Evolutionary conservation across 495 filamentous ascomycete genomes (phyloP).

Genomic region (Penicillium cinerascens): DNA sequence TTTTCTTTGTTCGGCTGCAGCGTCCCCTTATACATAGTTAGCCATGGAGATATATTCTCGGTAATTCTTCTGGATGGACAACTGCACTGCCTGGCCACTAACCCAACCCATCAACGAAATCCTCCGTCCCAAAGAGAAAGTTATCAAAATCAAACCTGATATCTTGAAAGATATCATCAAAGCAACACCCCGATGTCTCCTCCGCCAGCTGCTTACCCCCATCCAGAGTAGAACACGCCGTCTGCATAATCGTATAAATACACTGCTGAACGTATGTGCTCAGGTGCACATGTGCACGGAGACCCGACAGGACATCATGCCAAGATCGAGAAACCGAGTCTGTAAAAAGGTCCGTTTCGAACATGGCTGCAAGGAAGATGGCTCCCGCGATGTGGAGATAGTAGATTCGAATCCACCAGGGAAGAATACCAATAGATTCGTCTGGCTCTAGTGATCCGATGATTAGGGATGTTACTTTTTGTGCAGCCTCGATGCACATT

Average conservation of each 20-base stretch:
- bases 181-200: background rate
- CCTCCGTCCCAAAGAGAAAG: constrained; percentile 5
- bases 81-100: too few relatives aligned
- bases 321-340: constrained; percentile 17
- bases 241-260: constrained; percentile 9
- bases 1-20: background rate
- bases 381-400: constrained; percentile 24
- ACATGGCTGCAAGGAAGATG: constrained; percentile 23
- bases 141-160: constrained; percentile 8
- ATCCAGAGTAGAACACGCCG: background rate
- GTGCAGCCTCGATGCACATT: constrained; percentile 21
- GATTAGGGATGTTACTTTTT: constrained; percentile 12
- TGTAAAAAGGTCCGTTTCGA: constrained; percentile 16
- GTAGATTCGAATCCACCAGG: constrained; percentile 26
- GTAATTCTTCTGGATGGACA: too few relatives aligned
- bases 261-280: constrained; percentile 17
- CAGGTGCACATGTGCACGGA: constrained; percentile 17
- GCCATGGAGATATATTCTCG: too few relatives aligned
- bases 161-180: constrained; percentile 9
- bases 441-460: constrained; percentile 13
- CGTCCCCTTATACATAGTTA: too few relatives aligned
- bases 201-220: background rate
- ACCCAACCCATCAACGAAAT: background rate
- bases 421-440: constrained; percentile 16
- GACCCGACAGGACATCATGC: constrained; percentile 7